Evolutionary conservation across 1,139 yeast genomes (phyloP), one percentile per base, ranked within the genome.

Genomic region (Scheffersomyces illinoinensis): DNA sequence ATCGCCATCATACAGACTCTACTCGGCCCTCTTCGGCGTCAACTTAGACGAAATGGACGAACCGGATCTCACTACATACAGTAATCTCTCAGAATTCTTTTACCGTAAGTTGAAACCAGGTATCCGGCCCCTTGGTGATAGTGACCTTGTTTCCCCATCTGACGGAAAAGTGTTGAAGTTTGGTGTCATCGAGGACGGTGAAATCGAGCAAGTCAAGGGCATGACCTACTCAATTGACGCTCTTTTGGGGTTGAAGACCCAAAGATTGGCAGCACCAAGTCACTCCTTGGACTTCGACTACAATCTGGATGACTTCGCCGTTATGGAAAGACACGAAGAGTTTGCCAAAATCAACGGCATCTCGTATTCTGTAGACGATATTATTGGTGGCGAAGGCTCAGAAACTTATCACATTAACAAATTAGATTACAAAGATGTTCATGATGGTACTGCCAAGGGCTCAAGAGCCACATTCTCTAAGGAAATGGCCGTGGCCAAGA

Each of bases 141-240:
- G 88, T 8, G 85, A 86, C 59, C 74, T 95, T 57, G 96, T 90
- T 8, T 89, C 96, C 48, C 99, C 99, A 2, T 88, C 97, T 55
- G 99, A 96, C 74, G 99, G 99, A 39, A 89, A 85, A 64, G 89
- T 96, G 8, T 78, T 96, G 61, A 93, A 92, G 67, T 84, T 91
- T 64, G 99, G 99, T 52, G 79, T 86, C 33, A 92, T 93, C 57
- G 89, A 88, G 59, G 82, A 88, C 65, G 96, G 97, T 51, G 91
- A 90, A 66, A 93, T 96, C 61, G 98, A 95, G 74, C 98, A 95
- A 72, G 98, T 96, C 54, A 96, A 96, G 76, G 99, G 99, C 8
- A 86, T 95, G 84, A 91, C 97, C 0, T 96, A 96, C 72, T 89
- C 97, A 1, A 83, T 95, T 18, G 96, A 91, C 66, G 96, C 97